Conservation (phyloP, 495 filamentous ascomycete genomes). For the Xylaria grammica region DNA sequence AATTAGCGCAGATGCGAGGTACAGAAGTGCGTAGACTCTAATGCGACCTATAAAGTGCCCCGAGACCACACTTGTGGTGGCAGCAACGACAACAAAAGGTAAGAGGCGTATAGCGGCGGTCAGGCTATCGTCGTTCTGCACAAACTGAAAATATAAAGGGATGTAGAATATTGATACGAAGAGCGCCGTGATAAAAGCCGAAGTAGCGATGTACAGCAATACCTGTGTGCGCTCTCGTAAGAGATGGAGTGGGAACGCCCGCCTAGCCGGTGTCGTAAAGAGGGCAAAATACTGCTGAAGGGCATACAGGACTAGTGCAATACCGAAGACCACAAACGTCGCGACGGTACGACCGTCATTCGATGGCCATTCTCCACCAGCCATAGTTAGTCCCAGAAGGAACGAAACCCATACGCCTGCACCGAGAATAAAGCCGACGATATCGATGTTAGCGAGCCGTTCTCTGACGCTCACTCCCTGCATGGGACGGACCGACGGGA, state of each 20-base stretch:
- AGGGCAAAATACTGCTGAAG: conserved; percentile 58
- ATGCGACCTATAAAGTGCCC: conserved; percentile 56
- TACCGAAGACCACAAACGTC: conserved; percentile 55
- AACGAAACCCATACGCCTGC: conserved; percentile 48
- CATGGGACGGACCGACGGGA: conserved; percentile 56
- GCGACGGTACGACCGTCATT: conserved; percentile 56
- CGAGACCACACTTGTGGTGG: conserved; percentile 52
- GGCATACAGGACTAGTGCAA: conserved; percentile 54
- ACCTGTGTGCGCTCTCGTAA: conserved; percentile 48
- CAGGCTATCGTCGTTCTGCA: conserved; percentile 53
- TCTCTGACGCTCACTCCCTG: conserved; percentile 40
- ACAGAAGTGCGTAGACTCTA: conserved; percentile 66
- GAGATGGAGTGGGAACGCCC: conserved; percentile 62
- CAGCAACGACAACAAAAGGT: conserved; percentile 59
- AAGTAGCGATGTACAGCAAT: conserved; percentile 49
- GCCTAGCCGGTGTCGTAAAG: conserved; percentile 50
- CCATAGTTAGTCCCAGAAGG: conserved; percentile 61
- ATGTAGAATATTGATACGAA: conserved; percentile 53
- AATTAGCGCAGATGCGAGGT: conserved; percentile 52
- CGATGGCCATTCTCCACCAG: conserved; percentile 61
- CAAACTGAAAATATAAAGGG: conserved; percentile 67
- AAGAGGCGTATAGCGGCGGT: conserved; percentile 60
- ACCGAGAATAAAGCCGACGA: conserved; percentile 50
- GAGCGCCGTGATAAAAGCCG: conserved; percentile 41
- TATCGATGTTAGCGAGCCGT: conserved; percentile 49